Evolutionary conservation across 2,329 filamentous ascomycete species (phyloP).

Genomic region (Elsinoe perseae): DNA sequence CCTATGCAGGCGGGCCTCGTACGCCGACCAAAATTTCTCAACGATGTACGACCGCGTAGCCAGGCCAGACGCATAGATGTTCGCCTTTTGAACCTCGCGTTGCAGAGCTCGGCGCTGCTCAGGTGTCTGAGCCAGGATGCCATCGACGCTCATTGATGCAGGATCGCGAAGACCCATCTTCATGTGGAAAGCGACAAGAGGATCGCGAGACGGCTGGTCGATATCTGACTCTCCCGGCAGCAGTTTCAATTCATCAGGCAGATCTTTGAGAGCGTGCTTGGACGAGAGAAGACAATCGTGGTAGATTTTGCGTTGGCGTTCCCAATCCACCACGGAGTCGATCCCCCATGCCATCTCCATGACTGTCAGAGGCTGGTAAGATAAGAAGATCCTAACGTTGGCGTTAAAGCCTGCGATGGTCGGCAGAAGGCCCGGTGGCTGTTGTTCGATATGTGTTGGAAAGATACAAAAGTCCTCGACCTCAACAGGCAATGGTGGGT

Average conservation of each 20-base stretch:
- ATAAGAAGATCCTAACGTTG: constrained; percentile 68
- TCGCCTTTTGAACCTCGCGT: constrained; percentile 86
- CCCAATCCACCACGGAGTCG: constrained; percentile 66
- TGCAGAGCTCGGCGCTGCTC: constrained; percentile 49
- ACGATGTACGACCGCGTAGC: constrained; percentile 77
- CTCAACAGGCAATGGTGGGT: constrained; percentile 71
- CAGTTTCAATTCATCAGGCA: constrained; percentile 57
- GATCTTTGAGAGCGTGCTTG: constrained; percentile 58
- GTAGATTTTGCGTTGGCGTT: constrained; percentile 66
- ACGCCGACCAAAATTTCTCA: constrained; percentile 74
- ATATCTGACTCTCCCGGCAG: constrained; percentile 21
- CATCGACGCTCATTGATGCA: constrained; percentile 23
- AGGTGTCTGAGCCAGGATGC: constrained; percentile 27
- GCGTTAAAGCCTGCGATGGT: constrained; percentile 73
- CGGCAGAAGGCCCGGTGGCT: constrained; percentile 60
- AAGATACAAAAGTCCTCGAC: constrained; percentile 79
- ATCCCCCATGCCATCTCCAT: constrained; percentile 77
- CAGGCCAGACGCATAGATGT: constrained; percentile 75
- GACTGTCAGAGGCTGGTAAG: constrained; percentile 70
- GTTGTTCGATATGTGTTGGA: constrained; percentile 59
- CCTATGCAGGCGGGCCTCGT: constrained; percentile 51
- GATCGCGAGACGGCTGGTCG: constrained; percentile 29
- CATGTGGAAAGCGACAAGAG: constrained; percentile 9
- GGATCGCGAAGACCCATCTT: constrained; percentile 26
- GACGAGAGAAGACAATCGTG: constrained; percentile 62